Percentiles rank a stretch among this genome's conserved stretches.
These are phyloP conservation scores for Rhizomucor miehei DNA, from an alignment of 371 early-diverging fungal species.

Conservation along the genomic window DNA sequence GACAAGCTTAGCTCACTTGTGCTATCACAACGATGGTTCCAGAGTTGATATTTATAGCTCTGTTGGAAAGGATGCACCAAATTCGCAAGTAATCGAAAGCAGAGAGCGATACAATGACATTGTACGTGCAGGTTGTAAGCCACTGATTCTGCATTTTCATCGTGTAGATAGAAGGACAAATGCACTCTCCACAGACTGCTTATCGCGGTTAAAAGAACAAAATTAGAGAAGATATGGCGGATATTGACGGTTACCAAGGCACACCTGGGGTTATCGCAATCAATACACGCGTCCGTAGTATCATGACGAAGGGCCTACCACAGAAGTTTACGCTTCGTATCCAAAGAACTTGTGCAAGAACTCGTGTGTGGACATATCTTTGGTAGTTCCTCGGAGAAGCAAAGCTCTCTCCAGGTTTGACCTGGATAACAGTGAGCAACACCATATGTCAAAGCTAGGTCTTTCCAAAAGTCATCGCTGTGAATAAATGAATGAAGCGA, in stretches of 20 bases:
- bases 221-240: no score
- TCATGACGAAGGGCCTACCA: neutral
- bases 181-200: no score
- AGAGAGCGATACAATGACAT: no score
- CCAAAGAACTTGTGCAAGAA: neutral
- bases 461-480: neutral
- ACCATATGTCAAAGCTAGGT: neutral
- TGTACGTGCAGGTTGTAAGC: no score
- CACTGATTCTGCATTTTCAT: no score
- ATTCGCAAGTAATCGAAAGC: no score
- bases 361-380: neutral
- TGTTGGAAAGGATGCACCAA: no score
- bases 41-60: no score
- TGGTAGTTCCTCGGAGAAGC: neutral
- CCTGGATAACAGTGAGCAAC: neutral
- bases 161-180: no score
- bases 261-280: neutral
- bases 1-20: no score
- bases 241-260: neutral
- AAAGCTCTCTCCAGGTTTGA: slow-evolving; percentile 3
- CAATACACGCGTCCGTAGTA: neutral
- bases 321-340: neutral
- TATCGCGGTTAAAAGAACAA: no score
- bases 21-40: no score
- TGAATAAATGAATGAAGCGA: neutral